These are phyloP conservation scores for Eucalyptus melliodora DNA, from an alignment of 345 rosid genomes.

Conservation along the genomic window DNA sequence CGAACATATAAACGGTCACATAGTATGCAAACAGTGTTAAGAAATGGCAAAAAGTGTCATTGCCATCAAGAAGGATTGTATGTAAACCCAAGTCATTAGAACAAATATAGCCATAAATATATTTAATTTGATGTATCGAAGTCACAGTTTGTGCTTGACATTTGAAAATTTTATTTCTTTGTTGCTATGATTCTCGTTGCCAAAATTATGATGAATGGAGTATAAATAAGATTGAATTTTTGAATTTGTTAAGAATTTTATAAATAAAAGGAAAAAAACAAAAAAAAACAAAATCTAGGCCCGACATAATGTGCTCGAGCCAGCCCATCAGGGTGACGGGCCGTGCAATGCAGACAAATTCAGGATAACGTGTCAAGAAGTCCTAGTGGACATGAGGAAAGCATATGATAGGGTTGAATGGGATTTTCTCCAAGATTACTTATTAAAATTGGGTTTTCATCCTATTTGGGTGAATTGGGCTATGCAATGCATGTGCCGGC, in stretches of 20 bases:
- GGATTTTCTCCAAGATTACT: no score
- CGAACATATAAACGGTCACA: rapidly evolving
- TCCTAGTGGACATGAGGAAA: no score
- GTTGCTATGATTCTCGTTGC: background rate
- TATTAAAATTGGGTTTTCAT: no score
- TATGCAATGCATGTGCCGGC: no score
- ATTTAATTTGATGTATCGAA: no score
- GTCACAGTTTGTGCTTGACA: background rate
- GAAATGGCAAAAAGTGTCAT: background rate
- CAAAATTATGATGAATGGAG: background rate
- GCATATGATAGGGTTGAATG: no score
- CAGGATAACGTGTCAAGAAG: no score
- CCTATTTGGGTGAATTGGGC: no score
- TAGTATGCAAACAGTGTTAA: background rate
- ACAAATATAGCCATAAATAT: background rate
- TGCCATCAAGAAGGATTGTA: background rate
- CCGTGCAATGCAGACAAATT: no score
- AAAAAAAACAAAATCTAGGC: background rate
- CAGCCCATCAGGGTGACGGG: background rate
- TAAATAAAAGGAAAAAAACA: no score
- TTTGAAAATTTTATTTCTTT: background rate
- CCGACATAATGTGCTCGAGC: background rate
- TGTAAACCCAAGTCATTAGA: rapidly evolving
- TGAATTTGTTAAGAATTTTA: no score
- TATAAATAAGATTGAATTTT: background rate